Conservation (phyloP, 2,329 filamentous ascomycete species). For the Hymenoscyphus scutula region DNA sequence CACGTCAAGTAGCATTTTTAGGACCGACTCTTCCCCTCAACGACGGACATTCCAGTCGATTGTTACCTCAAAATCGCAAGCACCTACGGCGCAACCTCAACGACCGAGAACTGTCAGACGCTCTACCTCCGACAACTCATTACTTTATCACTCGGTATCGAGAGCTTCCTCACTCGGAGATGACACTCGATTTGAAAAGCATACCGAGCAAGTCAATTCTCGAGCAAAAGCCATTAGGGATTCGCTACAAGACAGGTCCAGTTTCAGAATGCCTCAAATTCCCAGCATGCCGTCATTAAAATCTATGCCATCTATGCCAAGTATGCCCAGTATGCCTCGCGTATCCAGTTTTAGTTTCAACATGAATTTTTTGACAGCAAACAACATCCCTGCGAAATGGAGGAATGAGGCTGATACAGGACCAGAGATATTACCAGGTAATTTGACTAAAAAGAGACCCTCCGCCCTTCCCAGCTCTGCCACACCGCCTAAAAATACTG, state of each 20-base stretch:
- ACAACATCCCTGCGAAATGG: conserved; percentile 25
- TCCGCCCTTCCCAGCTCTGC: conserved; percentile 17
- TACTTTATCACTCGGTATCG: conserved; percentile 74
- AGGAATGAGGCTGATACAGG: conserved; percentile 30
- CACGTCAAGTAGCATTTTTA: conserved; percentile 9
- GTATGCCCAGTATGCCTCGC: conserved; percentile 44
- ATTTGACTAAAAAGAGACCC: conserved; percentile 25
- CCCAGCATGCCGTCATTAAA: conserved; percentile 42
- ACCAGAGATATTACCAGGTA: conserved; percentile 31
- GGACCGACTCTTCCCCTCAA: conserved; percentile 10
- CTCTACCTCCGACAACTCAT: conserved; percentile 73
- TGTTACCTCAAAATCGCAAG: conserved; percentile 16
- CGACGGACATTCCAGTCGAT: conserved; percentile 19
- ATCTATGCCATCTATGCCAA: conserved; percentile 10
- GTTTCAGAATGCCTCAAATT: conserved; percentile 67
- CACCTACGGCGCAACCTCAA: conserved; percentile 6
- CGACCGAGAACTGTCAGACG: conserved; percentile 46
- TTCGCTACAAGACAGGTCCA: conserved; percentile 76
- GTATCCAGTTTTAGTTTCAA: conserved; percentile 41
- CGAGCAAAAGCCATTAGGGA: conserved; percentile 88
- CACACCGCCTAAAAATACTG: conserved; percentile 20
- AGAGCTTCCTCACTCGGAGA: conserved; percentile 81
- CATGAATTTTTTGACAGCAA: conserved; percentile 34
- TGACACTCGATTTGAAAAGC: conserved; percentile 74
- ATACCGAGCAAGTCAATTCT: conserved; percentile 83